Percentiles rank a stretch among this genome's conserved stretches.
Conservation (phyloP, 306 rosid species). For the Cyamopsis tetragonoloba region DNA sequence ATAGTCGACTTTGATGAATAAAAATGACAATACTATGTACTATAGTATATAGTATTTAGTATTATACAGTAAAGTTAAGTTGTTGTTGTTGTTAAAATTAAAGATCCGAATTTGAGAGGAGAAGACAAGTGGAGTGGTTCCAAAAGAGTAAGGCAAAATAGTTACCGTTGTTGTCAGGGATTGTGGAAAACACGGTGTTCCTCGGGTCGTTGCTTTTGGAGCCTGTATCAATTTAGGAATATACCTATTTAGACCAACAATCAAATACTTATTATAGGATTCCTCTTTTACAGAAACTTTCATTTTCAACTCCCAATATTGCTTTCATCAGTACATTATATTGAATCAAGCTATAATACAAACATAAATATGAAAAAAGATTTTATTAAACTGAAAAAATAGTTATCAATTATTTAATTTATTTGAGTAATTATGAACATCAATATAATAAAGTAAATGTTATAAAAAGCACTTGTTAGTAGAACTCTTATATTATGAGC, state of each 20-base stretch:
- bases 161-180: constrained; percentile 56
- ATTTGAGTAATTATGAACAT: too few relatives aligned
- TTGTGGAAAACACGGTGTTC: constrained; percentile 62
- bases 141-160: constrained; percentile 38
- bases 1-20: not conserved
- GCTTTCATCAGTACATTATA: too few relatives aligned
- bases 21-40: constrained; percentile 5
- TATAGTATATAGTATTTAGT: too few relatives aligned
- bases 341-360: too few relatives aligned
- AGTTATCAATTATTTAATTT: too few relatives aligned
- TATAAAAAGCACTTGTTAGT: too few relatives aligned
- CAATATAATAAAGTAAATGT: too few relatives aligned
- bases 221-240: constrained; percentile 37
- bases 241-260: not conserved
- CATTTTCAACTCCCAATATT: too few relatives aligned
- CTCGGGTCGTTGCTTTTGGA: constrained; percentile 48
- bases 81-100: not conserved
- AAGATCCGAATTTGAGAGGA: constrained; percentile 28
- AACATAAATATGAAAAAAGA: too few relatives aligned
- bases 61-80: not conserved
- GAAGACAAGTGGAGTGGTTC: constrained; percentile 35
- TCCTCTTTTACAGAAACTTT: not conserved
- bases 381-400: too few relatives aligned
- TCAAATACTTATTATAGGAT: not conserved
- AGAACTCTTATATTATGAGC: too few relatives aligned